Percentiles rank a stretch among this genome's conserved stretches.
These are phyloP conservation scores for Boletus pseudopeckii DNA, from an alignment of 768 basidiomycete species.

Conservation along the genomic window DNA sequence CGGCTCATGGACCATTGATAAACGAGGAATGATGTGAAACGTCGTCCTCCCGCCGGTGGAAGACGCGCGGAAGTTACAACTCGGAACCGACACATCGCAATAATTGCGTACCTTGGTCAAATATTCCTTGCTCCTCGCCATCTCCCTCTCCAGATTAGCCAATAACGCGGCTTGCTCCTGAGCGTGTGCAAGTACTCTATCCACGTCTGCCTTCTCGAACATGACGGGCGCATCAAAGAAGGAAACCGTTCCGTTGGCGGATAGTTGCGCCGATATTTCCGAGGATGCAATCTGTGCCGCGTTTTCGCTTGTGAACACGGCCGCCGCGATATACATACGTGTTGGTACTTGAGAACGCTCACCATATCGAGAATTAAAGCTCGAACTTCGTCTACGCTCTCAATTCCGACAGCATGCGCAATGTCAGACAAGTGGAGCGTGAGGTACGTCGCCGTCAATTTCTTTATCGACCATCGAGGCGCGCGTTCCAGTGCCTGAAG, in stretches of 20 bases:
- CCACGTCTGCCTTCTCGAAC: conserved; percentile 60
- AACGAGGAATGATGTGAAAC: background rate
- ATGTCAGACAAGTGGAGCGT: conserved; percentile 75
- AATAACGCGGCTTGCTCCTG: conserved; percentile 43
- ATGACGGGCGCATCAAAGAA: conserved; percentile 64
- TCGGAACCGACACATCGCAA: background rate
- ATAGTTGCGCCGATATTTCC: conserved; percentile 68
- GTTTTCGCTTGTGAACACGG: conserved; percentile 1
- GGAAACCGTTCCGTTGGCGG: conserved; percentile 66
- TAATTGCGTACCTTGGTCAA: conserved; percentile 56
- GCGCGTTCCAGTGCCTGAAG: conserved; percentile 63
- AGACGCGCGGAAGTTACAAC: background rate
- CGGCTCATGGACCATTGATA: background rate
- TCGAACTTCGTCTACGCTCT: conserved; percentile 52
- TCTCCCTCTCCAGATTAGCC: conserved; percentile 24
- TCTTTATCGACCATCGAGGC: conserved; percentile 75
- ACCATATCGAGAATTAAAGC: conserved; percentile 74
- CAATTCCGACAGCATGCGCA: conserved; percentile 42
- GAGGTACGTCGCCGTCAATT: conserved; percentile 79
- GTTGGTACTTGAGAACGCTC: conserved; percentile 9
- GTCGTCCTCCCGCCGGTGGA: background rate
- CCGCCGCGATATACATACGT: background rate
- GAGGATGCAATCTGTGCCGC: conserved; percentile 57
- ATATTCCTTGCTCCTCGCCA: conserved; percentile 68
- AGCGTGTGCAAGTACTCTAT: conserved; percentile 49